Percentiles rank a stretch among this genome's conserved stretches.
Conservation (phyloP, 768 basidiomycete species). For the Auricularia sp. region DNA sequence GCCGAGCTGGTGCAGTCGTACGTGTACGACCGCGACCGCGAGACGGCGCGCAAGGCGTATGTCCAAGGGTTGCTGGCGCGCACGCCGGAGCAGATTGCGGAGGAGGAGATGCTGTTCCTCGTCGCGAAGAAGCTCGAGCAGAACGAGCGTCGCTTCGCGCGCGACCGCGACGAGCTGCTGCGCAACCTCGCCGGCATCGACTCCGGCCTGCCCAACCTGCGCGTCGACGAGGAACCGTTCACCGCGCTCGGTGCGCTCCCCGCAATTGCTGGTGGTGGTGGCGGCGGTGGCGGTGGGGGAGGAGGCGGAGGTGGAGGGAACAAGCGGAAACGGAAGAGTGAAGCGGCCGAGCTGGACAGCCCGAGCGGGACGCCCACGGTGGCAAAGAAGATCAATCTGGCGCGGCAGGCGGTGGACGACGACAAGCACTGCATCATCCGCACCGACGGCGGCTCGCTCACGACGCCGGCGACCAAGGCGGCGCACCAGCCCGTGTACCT, state of each 20-base stretch:
- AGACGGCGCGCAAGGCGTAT: conserved; percentile 80
- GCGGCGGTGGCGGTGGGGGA: conserved; percentile 14
- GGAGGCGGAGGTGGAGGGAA: conserved; percentile 29
- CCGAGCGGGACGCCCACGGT: conserved; percentile 34
- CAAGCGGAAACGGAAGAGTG: conserved; percentile 40
- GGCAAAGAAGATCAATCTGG: conserved; percentile 53
- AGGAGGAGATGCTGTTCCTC: conserved; percentile 90
- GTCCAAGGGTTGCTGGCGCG: conserved; percentile 77
- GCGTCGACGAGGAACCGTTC: conserved; percentile 52
- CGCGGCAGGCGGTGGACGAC: conserved; percentile 17
- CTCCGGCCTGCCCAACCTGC: conserved; percentile 68
- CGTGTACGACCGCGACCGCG: conserved; percentile 59
- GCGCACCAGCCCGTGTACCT: conserved; percentile 72
- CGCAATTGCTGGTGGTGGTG: background rate
- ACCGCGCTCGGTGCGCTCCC: conserved; percentile 25
- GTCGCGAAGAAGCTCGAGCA: conserved; percentile 95
- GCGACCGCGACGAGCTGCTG: conserved; percentile 79
- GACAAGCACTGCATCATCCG: conserved; percentile 57
- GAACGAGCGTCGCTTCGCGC: conserved; percentile 76
- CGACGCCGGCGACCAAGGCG: conserved; percentile 54
- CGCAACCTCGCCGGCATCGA: conserved; percentile 78
- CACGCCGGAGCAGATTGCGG: conserved; percentile 80
- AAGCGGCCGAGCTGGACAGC: conserved; percentile 27
- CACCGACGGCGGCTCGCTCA: conserved; percentile 41
- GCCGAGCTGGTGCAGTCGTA: conserved; percentile 14